Evolutionary conservation across 1,284 basidiomycete species (phyloP).

Genomic region (Laetiporus sulphureus): DNA sequence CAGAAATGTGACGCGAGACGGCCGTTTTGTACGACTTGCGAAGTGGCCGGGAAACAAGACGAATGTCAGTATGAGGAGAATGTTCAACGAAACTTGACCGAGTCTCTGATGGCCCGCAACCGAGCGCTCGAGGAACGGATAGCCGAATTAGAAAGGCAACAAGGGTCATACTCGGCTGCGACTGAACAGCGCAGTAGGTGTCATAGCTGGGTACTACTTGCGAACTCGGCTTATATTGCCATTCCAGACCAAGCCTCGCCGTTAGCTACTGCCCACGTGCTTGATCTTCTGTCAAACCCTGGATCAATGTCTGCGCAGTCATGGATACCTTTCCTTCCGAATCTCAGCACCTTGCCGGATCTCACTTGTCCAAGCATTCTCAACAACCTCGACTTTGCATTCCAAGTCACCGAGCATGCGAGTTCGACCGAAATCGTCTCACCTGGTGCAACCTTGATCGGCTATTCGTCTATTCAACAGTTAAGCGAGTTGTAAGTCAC

Average conservation of each 20-base stretch:
- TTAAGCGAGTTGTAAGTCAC: constrained; percentile 13
- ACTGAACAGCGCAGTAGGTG: too few species aligned
- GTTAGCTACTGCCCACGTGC: background rate
- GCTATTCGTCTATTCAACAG: constrained; percentile 1
- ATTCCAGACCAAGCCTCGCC: background rate
- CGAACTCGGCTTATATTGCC: too few species aligned
- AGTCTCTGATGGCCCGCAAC: constrained; percentile 16
- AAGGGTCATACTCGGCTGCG: background rate
- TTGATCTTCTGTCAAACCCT: background rate
- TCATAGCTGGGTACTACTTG: too few species aligned
- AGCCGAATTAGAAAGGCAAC: constrained; percentile 13
- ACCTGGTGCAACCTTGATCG: too few species aligned
- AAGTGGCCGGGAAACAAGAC: constrained; percentile 21
- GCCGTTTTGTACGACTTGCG: constrained; percentile 23
- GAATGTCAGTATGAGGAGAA: constrained; percentile 24
- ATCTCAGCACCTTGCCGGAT: background rate
- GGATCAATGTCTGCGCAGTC: background rate
- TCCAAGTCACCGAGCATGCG: too few species aligned
- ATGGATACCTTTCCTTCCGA: background rate
- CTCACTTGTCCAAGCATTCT: background rate
- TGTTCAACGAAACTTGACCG: constrained; percentile 15
- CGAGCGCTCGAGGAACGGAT: constrained; percentile 20
- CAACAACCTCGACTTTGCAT: too few species aligned
- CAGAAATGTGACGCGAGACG: constrained; percentile 25
- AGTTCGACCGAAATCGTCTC: too few species aligned